Conservation (phyloP, 768 basidiomycete species). For the Tubosaeta sp. region DNA sequence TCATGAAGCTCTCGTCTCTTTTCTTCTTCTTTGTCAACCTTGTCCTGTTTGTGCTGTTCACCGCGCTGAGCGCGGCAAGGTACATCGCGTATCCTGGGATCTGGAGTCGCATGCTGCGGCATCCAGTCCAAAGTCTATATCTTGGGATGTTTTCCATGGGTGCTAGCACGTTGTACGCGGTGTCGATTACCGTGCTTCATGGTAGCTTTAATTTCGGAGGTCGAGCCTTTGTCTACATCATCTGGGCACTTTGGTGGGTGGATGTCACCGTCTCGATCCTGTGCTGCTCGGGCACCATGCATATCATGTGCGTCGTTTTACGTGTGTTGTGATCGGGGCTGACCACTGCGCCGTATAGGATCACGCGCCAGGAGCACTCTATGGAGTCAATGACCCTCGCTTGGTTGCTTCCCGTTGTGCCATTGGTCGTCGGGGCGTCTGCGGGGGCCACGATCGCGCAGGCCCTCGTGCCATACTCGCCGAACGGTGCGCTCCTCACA, state of each 20-base stretch:
- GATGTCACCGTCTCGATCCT: slow-evolving; percentile 52
- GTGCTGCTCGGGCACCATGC: slow-evolving; percentile 58
- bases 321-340: slow-evolving; percentile 14
- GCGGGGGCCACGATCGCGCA: slow-evolving; percentile 57
- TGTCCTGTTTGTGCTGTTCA: slow-evolving; percentile 49
- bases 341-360: slow-evolving; percentile 38
- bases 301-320: slow-evolving; percentile 54
- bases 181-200: slow-evolving; percentile 45
- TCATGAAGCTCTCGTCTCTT: slow-evolving; percentile 41
- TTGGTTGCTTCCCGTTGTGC: slow-evolving; percentile 77
- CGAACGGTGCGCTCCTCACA: slow-evolving; percentile 51
- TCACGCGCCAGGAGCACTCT: slow-evolving; percentile 54
- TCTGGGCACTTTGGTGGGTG: slow-evolving; percentile 72
- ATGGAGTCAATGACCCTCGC: slow-evolving; percentile 51
- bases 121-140: slow-evolving; percentile 50
- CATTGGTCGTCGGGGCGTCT: slow-evolving; percentile 67
- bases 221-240: slow-evolving; percentile 43
- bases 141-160: slow-evolving; percentile 56
- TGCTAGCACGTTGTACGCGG: slow-evolving; percentile 52
- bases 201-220: slow-evolving; percentile 47
- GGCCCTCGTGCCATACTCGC: slow-evolving; percentile 43
- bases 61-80: slow-evolving; percentile 40
- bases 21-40: slow-evolving; percentile 60
- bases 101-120: slow-evolving; percentile 44
- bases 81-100: slow-evolving; percentile 52